These are phyloP conservation scores for Byssothecium circinans DNA, from an alignment of 2,329 filamentous ascomycete genomes.

Conservation along the genomic window DNA sequence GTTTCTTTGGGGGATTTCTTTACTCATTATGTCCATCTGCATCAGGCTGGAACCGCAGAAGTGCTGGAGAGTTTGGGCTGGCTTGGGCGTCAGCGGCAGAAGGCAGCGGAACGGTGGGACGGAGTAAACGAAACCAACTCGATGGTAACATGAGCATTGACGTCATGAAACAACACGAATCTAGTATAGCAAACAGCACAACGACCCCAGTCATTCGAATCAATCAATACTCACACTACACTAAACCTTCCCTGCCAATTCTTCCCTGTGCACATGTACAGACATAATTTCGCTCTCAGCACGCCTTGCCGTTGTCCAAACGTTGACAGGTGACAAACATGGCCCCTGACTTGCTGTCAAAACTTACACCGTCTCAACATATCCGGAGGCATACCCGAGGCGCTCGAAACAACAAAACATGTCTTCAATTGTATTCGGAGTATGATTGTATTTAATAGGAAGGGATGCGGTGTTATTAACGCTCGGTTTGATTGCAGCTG, in stretches of 20 bases:
- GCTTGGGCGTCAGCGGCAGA: not conserved
- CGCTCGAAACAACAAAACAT: constrained; percentile 13
- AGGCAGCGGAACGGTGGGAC: not conserved
- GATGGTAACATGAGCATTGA: not conserved
- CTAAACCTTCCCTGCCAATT: too few species aligned
- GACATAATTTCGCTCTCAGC: too few species aligned
- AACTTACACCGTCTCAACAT: constrained; percentile 8
- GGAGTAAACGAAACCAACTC: too few species aligned
- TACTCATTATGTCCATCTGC: not conserved
- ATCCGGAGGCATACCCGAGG: not conserved
- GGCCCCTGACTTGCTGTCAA: not conserved
- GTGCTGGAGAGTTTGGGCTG: not conserved
- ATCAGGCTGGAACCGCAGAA: not conserved
- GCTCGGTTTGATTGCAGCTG: constrained; percentile 14
- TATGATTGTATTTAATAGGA: not conserved
- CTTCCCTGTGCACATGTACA: too few species aligned
- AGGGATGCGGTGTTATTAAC: not conserved
- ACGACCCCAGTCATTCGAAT: not conserved
- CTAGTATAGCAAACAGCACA: not conserved
- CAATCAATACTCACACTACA: not conserved
- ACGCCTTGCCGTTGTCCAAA: not conserved
- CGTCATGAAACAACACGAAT: constrained; percentile 1
- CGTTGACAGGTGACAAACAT: not conserved
- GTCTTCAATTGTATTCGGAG: constrained; percentile 7
- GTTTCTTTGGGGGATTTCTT: not conserved